These are phyloP conservation scores for Mycena haematopus DNA, from an alignment of 768 basidiomycete species.

Conservation along the genomic window DNA sequence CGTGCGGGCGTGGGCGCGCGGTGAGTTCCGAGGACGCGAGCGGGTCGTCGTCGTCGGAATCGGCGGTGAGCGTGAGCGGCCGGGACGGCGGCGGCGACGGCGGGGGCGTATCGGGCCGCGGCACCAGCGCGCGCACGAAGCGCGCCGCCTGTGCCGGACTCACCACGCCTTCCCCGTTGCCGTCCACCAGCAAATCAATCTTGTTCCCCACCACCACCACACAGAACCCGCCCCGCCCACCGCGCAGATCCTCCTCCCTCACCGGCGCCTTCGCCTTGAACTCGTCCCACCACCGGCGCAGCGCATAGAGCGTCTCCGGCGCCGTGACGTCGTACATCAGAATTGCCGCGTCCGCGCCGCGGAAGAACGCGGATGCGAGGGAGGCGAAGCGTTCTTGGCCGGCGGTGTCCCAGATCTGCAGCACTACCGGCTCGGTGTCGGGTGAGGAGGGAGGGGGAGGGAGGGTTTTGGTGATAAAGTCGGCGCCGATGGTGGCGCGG, in stretches of 20 bases:
- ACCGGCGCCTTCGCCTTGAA: slow-evolving; percentile 74
- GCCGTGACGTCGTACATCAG: slow-evolving; percentile 83
- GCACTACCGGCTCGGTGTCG: slow-evolving; percentile 52
- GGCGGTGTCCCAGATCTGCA: slow-evolving; percentile 69
- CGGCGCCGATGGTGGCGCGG: slow-evolving; percentile 87
- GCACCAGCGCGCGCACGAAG: slow-evolving; percentile 66
- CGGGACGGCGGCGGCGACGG: slow-evolving; percentile 19
- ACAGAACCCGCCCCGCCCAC: slow-evolving; percentile 52
- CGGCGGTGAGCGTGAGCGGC: background rate
- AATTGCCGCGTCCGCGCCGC: slow-evolving; percentile 82
- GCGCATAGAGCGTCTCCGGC: slow-evolving; percentile 60
- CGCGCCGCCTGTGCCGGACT: slow-evolving; percentile 51
- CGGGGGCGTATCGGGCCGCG: slow-evolving; percentile 37
- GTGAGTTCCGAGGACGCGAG: slow-evolving; percentile 33
- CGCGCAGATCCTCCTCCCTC: slow-evolving; percentile 55
- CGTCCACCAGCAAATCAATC: slow-evolving; percentile 57
- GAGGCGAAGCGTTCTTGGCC: slow-evolving; percentile 90
- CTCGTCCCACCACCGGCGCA: slow-evolving; percentile 81
- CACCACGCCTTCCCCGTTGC: slow-evolving; percentile 32
- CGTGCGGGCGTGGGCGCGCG: slow-evolving; percentile 23
- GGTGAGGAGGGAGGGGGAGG: slow-evolving; percentile 49
- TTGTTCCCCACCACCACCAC: slow-evolving; percentile 85
- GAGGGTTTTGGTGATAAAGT: slow-evolving; percentile 81
- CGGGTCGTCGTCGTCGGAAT: slow-evolving; percentile 21
- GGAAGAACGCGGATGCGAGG: slow-evolving; percentile 82